Evolutionary conservation across 2,329 filamentous ascomycete genomes (phyloP), one percentile per base, ranked within the genome.

Genomic region (Aphanoascus verrucosus): DNA sequence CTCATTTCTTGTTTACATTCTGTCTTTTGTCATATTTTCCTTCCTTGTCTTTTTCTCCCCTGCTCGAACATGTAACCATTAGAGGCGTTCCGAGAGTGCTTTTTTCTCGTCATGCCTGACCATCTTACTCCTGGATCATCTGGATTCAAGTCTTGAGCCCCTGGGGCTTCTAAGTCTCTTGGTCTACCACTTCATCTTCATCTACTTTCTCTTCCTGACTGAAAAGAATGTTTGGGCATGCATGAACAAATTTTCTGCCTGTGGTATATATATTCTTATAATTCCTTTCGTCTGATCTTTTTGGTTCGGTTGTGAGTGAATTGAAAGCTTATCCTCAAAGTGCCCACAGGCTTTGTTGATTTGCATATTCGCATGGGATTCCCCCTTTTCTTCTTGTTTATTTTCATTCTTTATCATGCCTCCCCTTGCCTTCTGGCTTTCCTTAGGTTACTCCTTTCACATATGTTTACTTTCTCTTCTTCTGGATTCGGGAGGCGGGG

Each of bases 11-110:
- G 20, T 38, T 53, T 53, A 23, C 51, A 34, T 47, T 41, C 28
- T 34, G 34, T 37, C 17, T 44, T 19, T 42, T 46, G 5, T 15
- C n/a, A 31, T 48, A 23, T 23, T 11, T 35, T 17, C 14, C 37
- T 53, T 47, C 28, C 8, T 3, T 20, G 20, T 14, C n/a, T 43
- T 52, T 20, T 44, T 19, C 49, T 19, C 19, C 19, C 17, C 23
- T 42, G 17, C 12, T 41, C 43, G 23, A 28, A 28, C 23, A 37
- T 49, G 34, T 44, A 28, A 42, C n/a, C 51, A 53, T 48, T 49
- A 49, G 43, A 49, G 51, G 51, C 51, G 51, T 53, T 53, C 35
- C 8, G 37, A 20, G 34, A 43, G n/a, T 47, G 31, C 17, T 34
- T 43, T 42, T 15, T 32, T 32, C 17, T 43, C 41, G 48, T 31